phyloP scores from a whole-genome alignment of 768 basidiomycete species.

The Mycena vulgaris region DNA sequence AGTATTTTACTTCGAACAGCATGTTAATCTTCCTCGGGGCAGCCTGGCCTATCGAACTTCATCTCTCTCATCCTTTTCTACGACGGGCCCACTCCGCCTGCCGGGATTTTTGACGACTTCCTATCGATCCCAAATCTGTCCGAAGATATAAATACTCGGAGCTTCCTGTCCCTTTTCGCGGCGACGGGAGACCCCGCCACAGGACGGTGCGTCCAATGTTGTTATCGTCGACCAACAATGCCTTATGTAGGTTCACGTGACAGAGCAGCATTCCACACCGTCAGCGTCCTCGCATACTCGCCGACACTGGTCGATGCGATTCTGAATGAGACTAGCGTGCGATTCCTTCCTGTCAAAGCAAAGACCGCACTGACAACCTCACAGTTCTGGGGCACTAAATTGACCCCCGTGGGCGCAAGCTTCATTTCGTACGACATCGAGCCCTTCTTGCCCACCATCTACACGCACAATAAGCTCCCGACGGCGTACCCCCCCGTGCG shows the following conservation, averaged over 20 bases:
- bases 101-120: conserved; percentile 68
- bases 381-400: conserved; percentile 63
- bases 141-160: conserved; percentile 56
- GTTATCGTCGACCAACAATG: too few relatives aligned
- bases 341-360: too few relatives aligned
- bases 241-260: conserved; percentile 11
- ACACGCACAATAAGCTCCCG: conserved; percentile 53
- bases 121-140: conserved; percentile 59
- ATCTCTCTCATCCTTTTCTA: conserved; percentile 67
- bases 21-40: neutral
- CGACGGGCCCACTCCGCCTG: conserved; percentile 65
- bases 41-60: too few relatives aligned
- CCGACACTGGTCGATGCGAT: conserved; percentile 57
- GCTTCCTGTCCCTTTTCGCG: conserved; percentile 59
- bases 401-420: conserved; percentile 48
- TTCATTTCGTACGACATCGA: conserved; percentile 67
- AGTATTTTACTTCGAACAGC: neutral
- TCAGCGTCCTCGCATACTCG: conserved; percentile 56
- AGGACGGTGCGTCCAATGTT: conserved; percentile 55
- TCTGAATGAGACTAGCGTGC: conserved; percentile 59
- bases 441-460: conserved; percentile 61
- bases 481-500: conserved; percentile 63
- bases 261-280: conserved; percentile 58
- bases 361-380: too few relatives aligned
- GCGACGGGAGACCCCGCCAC: too few relatives aligned